Evolutionary conservation across 208 protist genomes (phyloP), one percentile per base, ranked within the genome.

Genomic region (Leishmania amazonensis): DNA sequence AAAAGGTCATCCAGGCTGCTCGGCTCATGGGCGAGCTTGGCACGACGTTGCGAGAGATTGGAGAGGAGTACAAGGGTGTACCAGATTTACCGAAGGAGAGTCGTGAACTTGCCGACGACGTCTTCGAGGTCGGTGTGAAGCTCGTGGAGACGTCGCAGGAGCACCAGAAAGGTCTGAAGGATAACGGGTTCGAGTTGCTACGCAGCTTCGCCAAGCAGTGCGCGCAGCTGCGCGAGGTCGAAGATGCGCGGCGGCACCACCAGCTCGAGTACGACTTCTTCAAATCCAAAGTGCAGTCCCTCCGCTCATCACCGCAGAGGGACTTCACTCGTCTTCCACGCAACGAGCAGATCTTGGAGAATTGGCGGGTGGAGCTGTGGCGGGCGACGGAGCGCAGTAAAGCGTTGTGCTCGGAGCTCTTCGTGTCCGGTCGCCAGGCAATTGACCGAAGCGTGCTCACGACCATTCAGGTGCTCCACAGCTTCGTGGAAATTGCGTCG

Each of bases 221-320:
- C 19, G 80, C 78, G 28, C 85, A 92, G 71, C 79, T 95, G n/a
- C 81, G 81, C 38, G 88, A 91, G 58, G 80, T 87, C 28, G 89
- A 95, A 78, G 83, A 91, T 15, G 68, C 77, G n/a, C 85, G 90
- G n/a, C 89, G 89, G 31, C 84, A 91, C 64, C 80, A 82, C 70
- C 91, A 90, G 76, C 85, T 97, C 11, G 92, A 97, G 85, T 89
- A 95, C 78, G 91, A 96, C 81, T 97, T 95, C 80, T 95, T 96
- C 82, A 89, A 88, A 54, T 24, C 81, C 24, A 97, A 97, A 77
- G 92, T 97, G 54, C 67, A 93, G 31, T 65, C 89, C 7, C 85
- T 97, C 62, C 89, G 90, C 47, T 35, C 76, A 9, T 79, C 70
- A 13, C 85, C 89, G 24, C 90, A 89, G 35, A 90, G 89, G 60